Percentiles rank a stretch among this genome's conserved stretches.
Evolutionary conservation across 1,284 basidiomycete species (phyloP).

Genomic region (Trichosporon sp.): DNA sequence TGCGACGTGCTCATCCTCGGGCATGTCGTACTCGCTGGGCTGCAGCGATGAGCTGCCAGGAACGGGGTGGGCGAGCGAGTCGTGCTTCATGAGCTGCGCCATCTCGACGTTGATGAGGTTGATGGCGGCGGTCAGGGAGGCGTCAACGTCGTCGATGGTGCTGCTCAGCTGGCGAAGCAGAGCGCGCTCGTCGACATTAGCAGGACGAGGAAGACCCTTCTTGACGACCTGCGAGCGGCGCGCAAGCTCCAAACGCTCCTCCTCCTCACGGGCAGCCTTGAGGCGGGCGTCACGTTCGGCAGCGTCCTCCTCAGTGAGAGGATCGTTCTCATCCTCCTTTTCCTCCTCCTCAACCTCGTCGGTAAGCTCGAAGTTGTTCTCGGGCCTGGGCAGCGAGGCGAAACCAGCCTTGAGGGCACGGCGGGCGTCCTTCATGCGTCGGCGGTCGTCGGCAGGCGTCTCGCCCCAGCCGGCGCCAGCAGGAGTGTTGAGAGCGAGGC

Average conservation of each 20-base stretch:
- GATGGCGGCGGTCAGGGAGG: conserved; percentile 62
- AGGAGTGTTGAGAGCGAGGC: conserved; percentile 79
- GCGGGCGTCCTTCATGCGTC: conserved; percentile 67
- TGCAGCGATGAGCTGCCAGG: conserved; percentile 65
- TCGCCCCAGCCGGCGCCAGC: conserved; percentile 63
- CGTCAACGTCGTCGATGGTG: conserved; percentile 61
- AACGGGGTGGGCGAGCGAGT: conserved; percentile 82
- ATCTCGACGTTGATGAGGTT: conserved; percentile 78
- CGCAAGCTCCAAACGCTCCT: conserved; percentile 74
- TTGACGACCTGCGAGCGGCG: conserved; percentile 81
- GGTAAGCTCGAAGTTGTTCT: conserved; percentile 96
- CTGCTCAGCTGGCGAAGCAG: conserved; percentile 59
- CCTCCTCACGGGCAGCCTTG: conserved; percentile 70
- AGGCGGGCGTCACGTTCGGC: conserved; percentile 85
- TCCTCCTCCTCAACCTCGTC: conserved; percentile 74
- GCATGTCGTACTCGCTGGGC: conserved; percentile 69
- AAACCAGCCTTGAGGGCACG: conserved; percentile 79
- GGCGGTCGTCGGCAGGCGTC: conserved; percentile 74
- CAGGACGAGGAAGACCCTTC: conserved; percentile 79
- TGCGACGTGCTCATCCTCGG: conserved; percentile 75
- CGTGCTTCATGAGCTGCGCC: conserved; percentile 78
- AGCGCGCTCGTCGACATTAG: conserved; percentile 71
- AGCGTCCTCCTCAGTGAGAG: conserved; percentile 76
- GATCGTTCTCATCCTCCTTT: conserved; percentile 56
- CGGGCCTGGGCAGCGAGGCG: conserved; percentile 80